phyloP scores from a whole-genome alignment of 345 rosid genomes.

The Aegle marmelos region DNA sequence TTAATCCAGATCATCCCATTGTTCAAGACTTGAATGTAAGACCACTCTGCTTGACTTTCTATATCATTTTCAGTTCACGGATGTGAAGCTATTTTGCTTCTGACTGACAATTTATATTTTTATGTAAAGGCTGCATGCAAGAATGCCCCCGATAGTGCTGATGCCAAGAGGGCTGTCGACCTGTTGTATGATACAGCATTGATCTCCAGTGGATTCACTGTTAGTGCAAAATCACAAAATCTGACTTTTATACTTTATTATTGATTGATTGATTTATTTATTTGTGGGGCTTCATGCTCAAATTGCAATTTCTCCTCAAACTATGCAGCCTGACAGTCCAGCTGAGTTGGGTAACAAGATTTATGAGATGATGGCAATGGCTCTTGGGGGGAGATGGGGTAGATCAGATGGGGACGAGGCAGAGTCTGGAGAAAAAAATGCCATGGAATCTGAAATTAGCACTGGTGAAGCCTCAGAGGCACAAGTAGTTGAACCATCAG shows the following conservation, averaged over 20 bases:
- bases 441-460: slow-evolving; percentile 24
- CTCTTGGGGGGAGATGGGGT: slow-evolving; percentile 99
- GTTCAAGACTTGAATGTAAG: slow-evolving; percentile 84
- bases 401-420: slow-evolving; percentile 50
- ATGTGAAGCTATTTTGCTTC: background rate
- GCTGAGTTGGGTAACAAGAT: slow-evolving; percentile 93
- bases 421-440: slow-evolving; percentile 23
- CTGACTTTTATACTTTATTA: background rate
- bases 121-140: slow-evolving; percentile 83
- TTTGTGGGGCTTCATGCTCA: background rate
- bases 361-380: slow-evolving; percentile 98
- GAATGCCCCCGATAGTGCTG: slow-evolving; percentile 74
- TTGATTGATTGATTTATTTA: no score
- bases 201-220: slow-evolving; percentile 94
- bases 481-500: slow-evolving; percentile 87
- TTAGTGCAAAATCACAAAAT: slow-evolving; percentile 29
- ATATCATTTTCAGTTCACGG: background rate
- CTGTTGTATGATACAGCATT: slow-evolving; percentile 89
- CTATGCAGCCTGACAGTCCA: slow-evolving; percentile 90
- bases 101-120: background rate
- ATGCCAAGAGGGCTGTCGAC: slow-evolving; percentile 89
- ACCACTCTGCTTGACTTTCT: background rate
- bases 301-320: background rate
- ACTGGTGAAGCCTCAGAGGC: slow-evolving; percentile 34
- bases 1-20: slow-evolving; percentile 93